phyloP scores from a whole-genome alignment of 1,284 basidiomycete genomes.

The Austroboletus rostrupii region DNA sequence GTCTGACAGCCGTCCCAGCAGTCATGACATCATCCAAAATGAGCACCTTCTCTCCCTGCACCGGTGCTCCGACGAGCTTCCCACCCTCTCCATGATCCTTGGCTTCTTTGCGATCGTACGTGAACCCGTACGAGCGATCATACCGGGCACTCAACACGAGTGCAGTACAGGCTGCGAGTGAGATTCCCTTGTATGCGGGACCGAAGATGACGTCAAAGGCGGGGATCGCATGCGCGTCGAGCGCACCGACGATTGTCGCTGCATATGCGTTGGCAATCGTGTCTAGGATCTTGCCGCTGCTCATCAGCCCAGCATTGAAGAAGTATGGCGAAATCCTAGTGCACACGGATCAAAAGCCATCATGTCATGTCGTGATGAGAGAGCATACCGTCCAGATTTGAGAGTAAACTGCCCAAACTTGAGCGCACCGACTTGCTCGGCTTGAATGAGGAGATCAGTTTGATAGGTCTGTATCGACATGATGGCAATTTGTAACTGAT shows the following conservation, averaged over 20 bases:
- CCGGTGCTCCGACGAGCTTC: slow-evolving; percentile 80
- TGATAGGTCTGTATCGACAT: slow-evolving; percentile 35
- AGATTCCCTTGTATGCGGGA: slow-evolving; percentile 97
- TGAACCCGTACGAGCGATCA: slow-evolving; percentile 71
- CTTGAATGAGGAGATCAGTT: slow-evolving; percentile 44
- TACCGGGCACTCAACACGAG: slow-evolving; percentile 72
- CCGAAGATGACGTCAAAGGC: slow-evolving; percentile 92
- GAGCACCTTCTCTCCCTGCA: slow-evolving; percentile 78
- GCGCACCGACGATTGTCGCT: slow-evolving; percentile 56
- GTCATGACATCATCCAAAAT: slow-evolving; percentile 98
- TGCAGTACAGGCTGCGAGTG: slow-evolving; percentile 86
- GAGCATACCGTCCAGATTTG: slow-evolving; percentile 85
- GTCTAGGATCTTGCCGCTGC: slow-evolving; percentile 78
- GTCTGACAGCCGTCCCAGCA: slow-evolving; percentile 86
- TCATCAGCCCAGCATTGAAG: slow-evolving; percentile 91
- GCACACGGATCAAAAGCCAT: not conserved
- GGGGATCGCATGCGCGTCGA: slow-evolving; percentile 47
- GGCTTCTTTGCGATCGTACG: slow-evolving; percentile 93
- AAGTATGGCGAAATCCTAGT: slow-evolving; percentile 89
- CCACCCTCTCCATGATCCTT: slow-evolving; percentile 99
- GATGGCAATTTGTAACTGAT: not conserved
- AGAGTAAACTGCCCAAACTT: slow-evolving; percentile 89
- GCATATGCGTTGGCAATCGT: slow-evolving; percentile 88
- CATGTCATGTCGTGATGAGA: not conserved
- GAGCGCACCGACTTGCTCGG: slow-evolving; percentile 61